Conservation (phyloP, 768 basidiomycete genomes). For the Suillus ampliporus region DNA sequence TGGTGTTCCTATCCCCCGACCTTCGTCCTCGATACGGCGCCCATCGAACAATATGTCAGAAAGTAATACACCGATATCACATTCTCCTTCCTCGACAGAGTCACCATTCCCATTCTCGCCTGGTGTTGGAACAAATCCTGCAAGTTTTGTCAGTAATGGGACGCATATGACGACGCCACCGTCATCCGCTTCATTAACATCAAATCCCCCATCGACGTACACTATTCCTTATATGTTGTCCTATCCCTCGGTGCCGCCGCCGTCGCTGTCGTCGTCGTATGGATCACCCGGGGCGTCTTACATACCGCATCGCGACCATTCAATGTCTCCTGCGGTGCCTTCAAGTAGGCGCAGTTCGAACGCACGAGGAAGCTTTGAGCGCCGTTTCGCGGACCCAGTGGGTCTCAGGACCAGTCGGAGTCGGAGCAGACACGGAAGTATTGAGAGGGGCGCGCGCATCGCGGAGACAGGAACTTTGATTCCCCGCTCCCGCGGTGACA, state of each 20-base stretch:
- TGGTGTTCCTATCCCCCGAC: constrained; percentile 80
- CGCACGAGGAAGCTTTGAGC: constrained; percentile 39
- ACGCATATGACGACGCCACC: constrained; percentile 80
- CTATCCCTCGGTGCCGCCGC: constrained; percentile 86
- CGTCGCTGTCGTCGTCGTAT: constrained; percentile 78
- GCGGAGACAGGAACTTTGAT: constrained; percentile 70
- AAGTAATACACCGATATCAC: constrained; percentile 65
- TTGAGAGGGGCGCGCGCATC: constrained; percentile 68
- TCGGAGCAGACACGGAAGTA: constrained; percentile 58
- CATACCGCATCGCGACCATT: constrained; percentile 51
- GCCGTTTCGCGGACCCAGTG: constrained; percentile 33
- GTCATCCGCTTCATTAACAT: constrained; percentile 59
- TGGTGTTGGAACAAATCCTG: constrained; percentile 53
- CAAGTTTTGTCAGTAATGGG: constrained; percentile 60
- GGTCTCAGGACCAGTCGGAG: constrained; percentile 42
- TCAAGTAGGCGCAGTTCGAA: constrained; percentile 59
- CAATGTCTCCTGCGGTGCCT: constrained; percentile 56
- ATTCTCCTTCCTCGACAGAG: constrained; percentile 68
- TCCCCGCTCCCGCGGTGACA: constrained; percentile 54
- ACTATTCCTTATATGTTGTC: constrained; percentile 52
- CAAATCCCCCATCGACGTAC: constrained; percentile 41
- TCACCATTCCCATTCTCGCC: constrained; percentile 76
- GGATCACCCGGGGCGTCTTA: constrained; percentile 67
- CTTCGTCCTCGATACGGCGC: constrained; percentile 65
- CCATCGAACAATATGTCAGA: constrained; percentile 53